Evolutionary conservation across 768 basidiomycete species (phyloP).

Genomic region (Auricularia sp.): DNA sequence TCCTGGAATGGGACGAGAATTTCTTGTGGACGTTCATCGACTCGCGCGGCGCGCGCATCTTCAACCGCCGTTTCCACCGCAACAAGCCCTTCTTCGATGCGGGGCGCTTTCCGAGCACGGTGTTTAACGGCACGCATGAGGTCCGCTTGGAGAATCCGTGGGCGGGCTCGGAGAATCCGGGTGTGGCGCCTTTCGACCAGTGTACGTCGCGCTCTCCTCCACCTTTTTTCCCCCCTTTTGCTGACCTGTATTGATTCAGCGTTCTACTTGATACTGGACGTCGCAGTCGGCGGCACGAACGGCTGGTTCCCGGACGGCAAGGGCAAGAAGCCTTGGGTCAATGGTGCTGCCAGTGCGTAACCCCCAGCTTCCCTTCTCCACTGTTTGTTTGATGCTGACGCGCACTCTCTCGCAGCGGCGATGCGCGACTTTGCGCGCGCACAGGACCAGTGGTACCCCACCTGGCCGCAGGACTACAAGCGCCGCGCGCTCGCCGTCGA

Average conservation of each 20-base stretch:
- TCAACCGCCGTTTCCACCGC: constrained; percentile 29
- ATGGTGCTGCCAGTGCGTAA: constrained; percentile 14
- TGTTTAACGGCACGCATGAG: constrained; percentile 49
- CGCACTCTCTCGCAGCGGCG: constrained; percentile 25
- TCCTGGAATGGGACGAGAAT: constrained; percentile 72
- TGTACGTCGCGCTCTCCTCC: constrained; percentile 30
- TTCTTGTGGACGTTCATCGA: constrained; percentile 77
- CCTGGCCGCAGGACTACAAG: constrained; percentile 9
- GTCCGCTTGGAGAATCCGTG: constrained; percentile 65
- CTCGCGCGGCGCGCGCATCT: constrained; percentile 57
- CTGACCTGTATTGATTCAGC: neutral
- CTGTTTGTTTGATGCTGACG: neutral
- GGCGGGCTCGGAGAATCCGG: constrained; percentile 44
- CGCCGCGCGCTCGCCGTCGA: constrained; percentile 21
- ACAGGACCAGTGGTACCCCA: constrained; percentile 10
- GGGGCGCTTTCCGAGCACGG: constrained; percentile 41
- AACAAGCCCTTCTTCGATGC: constrained; percentile 42
- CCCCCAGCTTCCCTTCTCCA: neutral
- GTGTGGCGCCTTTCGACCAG: constrained; percentile 78
- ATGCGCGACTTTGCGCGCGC: constrained; percentile 12
- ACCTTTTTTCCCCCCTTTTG: neutral
- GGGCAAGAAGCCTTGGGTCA: constrained; percentile 23
- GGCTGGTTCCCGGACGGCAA: constrained; percentile 33
- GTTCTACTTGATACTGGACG: constrained; percentile 25
- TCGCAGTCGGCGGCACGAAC: constrained; percentile 31